A percentile compares a stretch with the other conserved stretches of the same genome.
These are phyloP conservation scores for Ajuga chamaepitys DNA, from an alignment of 257 asterid genomes.

Conservation along the genomic window DNA sequence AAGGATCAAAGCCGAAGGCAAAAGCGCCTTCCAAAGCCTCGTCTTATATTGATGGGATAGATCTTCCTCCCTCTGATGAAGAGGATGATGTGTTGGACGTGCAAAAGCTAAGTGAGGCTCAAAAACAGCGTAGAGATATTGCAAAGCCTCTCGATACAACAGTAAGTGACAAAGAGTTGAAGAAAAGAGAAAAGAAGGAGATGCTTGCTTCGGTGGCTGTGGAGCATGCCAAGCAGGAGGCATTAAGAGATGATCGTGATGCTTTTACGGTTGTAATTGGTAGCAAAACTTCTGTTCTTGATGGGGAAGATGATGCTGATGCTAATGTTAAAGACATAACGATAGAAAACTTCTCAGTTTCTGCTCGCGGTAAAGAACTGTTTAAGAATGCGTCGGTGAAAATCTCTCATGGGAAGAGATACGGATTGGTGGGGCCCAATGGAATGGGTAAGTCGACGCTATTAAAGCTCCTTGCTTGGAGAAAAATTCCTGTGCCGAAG, in stretches of 20 bases:
- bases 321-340: slow-evolving; percentile 70
- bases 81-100: slow-evolving; percentile 39
- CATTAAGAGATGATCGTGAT: slow-evolving; percentile 63
- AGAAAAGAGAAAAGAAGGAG: slow-evolving; percentile 59
- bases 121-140: slow-evolving; percentile 19
- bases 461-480: slow-evolving; percentile 59
- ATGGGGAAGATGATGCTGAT: slow-evolving; percentile 62
- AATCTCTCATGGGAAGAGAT: slow-evolving; percentile 67
- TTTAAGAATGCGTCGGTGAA: slow-evolving; percentile 52
- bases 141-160: slow-evolving; percentile 32
- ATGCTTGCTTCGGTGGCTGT: slow-evolving; percentile 43
- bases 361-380: slow-evolving; percentile 67
- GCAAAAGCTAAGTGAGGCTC: slow-evolving; percentile 21
- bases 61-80: slow-evolving; percentile 66
- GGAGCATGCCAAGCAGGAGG: slow-evolving; percentile 51
- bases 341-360: slow-evolving; percentile 52
- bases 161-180: slow-evolving; percentile 39
- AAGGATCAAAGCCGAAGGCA: slow-evolving; percentile 43
- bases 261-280: slow-evolving; percentile 72
- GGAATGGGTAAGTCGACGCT: slow-evolving; percentile 75
- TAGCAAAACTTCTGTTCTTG: slow-evolving; percentile 53
- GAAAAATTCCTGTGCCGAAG: slow-evolving; percentile 57
- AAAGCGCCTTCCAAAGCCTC: slow-evolving; percentile 34
- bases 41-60: slow-evolving; percentile 42
- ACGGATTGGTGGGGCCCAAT: slow-evolving; percentile 68